Conservation (phyloP, 129 eudicot genomes). For the Centaurea solstitialis region DNA sequence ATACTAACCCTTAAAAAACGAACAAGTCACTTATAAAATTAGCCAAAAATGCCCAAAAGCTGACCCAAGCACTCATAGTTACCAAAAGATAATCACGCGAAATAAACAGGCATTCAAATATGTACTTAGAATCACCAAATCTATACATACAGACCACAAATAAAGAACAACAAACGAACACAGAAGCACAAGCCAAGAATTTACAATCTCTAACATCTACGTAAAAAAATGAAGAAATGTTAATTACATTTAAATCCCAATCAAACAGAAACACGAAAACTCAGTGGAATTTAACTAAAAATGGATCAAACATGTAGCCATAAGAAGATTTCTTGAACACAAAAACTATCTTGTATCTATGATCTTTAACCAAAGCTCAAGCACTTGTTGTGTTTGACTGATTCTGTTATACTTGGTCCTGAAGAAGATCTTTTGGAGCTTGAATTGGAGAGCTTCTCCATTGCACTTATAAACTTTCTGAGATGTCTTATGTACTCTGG, state of each 20-base stretch:
- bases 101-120: neutral
- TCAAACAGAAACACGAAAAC: constrained; percentile 25
- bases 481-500: constrained; percentile 95
- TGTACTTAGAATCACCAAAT: neutral
- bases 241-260: constrained; percentile 33
- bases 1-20: too few relatives aligned
- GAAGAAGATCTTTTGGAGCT: constrained; percentile 36
- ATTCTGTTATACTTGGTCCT: constrained; percentile 45
- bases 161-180: neutral
- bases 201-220: constrained; percentile 21
- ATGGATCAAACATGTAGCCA: constrained; percentile 13
- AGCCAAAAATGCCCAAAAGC: neutral
- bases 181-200: constrained; percentile 16
- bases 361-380: constrained; percentile 62
- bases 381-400: constrained; percentile 72
- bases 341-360: constrained; percentile 15
- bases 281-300: constrained; percentile 24
- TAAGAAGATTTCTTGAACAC: constrained; percentile 23
- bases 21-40: too few relatives aligned
- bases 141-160: constrained; percentile 7
- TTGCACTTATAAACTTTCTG: constrained; percentile 72
- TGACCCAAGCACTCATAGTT: neutral
- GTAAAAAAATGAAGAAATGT: constrained; percentile 9
- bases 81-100: neutral
- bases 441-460: constrained; percentile 74